A percentile compares a stretch with the other conserved stretches of the same genome.
Conservation (phyloP, 2,329 filamentous ascomycete genomes). For the Xylariaceae sp. region DNA sequence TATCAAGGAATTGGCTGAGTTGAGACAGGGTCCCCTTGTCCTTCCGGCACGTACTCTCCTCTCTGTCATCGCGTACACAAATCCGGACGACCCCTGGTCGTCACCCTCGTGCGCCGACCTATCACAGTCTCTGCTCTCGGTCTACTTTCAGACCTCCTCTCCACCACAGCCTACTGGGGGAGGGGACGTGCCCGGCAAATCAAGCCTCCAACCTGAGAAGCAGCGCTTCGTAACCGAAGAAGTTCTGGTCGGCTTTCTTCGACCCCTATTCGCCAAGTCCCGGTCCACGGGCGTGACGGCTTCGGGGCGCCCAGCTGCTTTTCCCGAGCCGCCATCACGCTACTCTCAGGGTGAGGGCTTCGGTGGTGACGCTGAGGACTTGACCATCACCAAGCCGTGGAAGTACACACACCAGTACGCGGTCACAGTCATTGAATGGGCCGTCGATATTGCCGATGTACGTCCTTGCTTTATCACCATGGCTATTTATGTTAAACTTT, state of each 20-base stretch:
- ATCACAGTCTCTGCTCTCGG: slow-evolving; percentile 15
- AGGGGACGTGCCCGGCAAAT: background rate
- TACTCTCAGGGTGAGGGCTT: slow-evolving; percentile 28
- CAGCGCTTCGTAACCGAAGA: slow-evolving; percentile 44
- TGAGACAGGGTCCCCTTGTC: slow-evolving; percentile 10
- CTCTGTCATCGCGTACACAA: slow-evolving; percentile 27
- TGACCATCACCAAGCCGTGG: slow-evolving; percentile 50
- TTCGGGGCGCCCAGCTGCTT: slow-evolving; percentile 50
- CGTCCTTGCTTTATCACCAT: no score
- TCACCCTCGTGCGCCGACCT: slow-evolving; percentile 10
- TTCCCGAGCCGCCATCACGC: slow-evolving; percentile 35
- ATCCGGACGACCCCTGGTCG: slow-evolving; percentile 24
- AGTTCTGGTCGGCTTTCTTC: slow-evolving; percentile 58
- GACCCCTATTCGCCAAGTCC: slow-evolving; percentile 59
- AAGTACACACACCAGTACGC: slow-evolving; percentile 49
- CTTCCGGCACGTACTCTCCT: slow-evolving; percentile 23
- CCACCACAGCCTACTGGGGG: background rate
- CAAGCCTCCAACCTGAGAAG: background rate
- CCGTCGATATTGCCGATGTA: slow-evolving; percentile 46
- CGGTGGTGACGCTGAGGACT: slow-evolving; percentile 32
- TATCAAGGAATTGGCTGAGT: slow-evolving; percentile 21
- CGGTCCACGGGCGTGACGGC: slow-evolving; percentile 49
- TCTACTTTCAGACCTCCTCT: slow-evolving; percentile 8
- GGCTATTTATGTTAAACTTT: no score
- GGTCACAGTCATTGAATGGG: slow-evolving; percentile 57